A percentile compares a stretch with the other conserved stretches of the same genome.
Conservation (phyloP, 148 eudicot genomes). For the Vaccinium vitisidaea region DNA sequence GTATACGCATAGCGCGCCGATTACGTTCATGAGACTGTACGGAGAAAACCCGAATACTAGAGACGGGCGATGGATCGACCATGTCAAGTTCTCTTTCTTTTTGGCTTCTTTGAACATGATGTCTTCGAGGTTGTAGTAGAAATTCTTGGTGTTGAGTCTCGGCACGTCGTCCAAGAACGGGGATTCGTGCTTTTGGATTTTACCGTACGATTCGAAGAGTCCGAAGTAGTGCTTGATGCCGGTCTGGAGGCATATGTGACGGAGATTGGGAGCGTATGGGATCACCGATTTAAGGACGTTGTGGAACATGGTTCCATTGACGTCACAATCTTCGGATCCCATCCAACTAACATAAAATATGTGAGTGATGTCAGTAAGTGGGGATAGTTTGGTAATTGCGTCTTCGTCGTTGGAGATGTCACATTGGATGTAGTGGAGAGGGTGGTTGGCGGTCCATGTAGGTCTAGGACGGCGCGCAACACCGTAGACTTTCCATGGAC, state of each 20-base stretch:
- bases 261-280: slow-evolving; percentile 19
- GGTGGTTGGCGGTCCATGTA: slow-evolving; percentile 19
- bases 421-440: slow-evolving; percentile 18
- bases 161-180: slow-evolving; percentile 23
- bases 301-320: slow-evolving; percentile 21
- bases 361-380: slow-evolving; percentile 24
- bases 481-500: slow-evolving; percentile 36
- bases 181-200: slow-evolving; percentile 21
- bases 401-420: slow-evolving; percentile 19
- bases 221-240: slow-evolving; percentile 32
- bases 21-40: neutral
- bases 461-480: slow-evolving; percentile 27
- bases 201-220: neutral
- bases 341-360: slow-evolving; percentile 26
- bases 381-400: slow-evolving; percentile 17
- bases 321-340: slow-evolving; percentile 11
- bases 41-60: slow-evolving; percentile 15
- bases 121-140: slow-evolving; percentile 28
- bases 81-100: neutral
- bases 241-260: slow-evolving; percentile 29
- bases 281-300: slow-evolving; percentile 21
- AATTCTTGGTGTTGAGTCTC: slow-evolving; percentile 14
- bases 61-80: slow-evolving; percentile 17
- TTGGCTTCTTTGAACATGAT: neutral
- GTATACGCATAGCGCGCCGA: slow-evolving; percentile 1